Evolutionary conservation across 257 asterid genomes (phyloP).

Genomic region (Hygrophila difformis): DNA sequence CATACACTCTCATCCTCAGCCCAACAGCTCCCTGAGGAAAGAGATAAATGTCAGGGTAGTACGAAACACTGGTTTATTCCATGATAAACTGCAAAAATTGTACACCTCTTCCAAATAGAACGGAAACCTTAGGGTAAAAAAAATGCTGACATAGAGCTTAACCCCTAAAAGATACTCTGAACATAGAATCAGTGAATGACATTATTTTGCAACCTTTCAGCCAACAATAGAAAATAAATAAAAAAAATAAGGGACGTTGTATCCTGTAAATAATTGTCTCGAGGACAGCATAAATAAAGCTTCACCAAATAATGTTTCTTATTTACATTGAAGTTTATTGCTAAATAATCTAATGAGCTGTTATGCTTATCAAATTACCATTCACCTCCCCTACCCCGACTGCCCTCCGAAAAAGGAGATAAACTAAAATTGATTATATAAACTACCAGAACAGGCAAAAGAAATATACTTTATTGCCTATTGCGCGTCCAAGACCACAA

Average conservation of each 20-base stretch:
- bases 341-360: background rate
- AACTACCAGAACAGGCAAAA: conserved; percentile 8
- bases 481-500: conserved; percentile 94
- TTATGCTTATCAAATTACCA: conserved; percentile 5
- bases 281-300: background rate
- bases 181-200: conserved; percentile 2
- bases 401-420: background rate
- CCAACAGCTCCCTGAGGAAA: conserved; percentile 91
- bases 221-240: background rate
- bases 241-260: too few species aligned
- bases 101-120: conserved; percentile 5
- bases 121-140: background rate
- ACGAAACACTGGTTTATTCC: too few species aligned
- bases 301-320: background rate
- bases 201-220: background rate
- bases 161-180: background rate
- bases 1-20: conserved; percentile 84
- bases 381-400: too few species aligned
- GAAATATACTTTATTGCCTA: conserved; percentile 76
- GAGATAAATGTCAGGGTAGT: too few species aligned
- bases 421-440: background rate
- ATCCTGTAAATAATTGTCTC: too few species aligned
- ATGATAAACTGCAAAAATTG: conserved; percentile 9
- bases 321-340: background rate
- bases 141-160: background rate